Conservation (phyloP, 2,329 filamentous ascomycete genomes). For the Claviceps sp. region DNA sequence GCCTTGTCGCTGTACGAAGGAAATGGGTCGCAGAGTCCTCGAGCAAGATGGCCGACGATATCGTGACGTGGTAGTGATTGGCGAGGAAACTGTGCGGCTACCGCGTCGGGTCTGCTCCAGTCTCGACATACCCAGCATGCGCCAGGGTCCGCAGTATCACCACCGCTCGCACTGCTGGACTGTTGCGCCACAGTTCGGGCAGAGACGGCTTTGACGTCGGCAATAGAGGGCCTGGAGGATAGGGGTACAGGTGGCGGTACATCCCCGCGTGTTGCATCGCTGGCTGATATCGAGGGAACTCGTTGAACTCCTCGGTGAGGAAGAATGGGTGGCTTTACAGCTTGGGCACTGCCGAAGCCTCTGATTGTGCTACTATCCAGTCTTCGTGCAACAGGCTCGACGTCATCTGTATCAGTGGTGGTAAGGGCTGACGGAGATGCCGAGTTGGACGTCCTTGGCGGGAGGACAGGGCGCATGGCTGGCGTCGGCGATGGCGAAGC, state of each 20-base stretch:
- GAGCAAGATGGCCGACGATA: conserved; percentile 62
- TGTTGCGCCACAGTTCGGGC: conserved; percentile 17
- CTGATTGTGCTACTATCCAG: conserved; percentile 7
- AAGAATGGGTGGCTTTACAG: background rate
- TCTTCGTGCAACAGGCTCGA: conserved; percentile 4
- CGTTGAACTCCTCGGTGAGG: conserved; percentile 1
- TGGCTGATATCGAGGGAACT: conserved; percentile 4
- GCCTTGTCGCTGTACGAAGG: conserved; percentile 80
- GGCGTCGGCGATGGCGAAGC: conserved; percentile 8
- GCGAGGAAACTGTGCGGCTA: conserved; percentile 65
- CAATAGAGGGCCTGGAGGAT: conserved; percentile 35
- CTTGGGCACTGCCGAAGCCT: conserved; percentile 11
- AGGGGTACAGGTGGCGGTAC: conserved; percentile 39
- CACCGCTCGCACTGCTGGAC: conserved; percentile 3
- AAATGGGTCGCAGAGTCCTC: conserved; percentile 67
- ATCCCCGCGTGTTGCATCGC: conserved; percentile 12
- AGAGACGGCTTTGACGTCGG: conserved; percentile 35
- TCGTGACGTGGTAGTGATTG: conserved; percentile 52
- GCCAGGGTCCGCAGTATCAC: conserved; percentile 5
- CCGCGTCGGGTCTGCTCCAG: conserved; percentile 67
- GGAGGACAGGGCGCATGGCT: conserved; percentile 26
- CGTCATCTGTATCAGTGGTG: conserved; percentile 1
- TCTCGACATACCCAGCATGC: conserved; percentile 76
- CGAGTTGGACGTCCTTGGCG: conserved; percentile 30
- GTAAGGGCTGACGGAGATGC: conserved; percentile 4